Base-by-base conservation (phyloP, 164 flowering plant genomes). In the Warburgia ugandensis region DNA sequence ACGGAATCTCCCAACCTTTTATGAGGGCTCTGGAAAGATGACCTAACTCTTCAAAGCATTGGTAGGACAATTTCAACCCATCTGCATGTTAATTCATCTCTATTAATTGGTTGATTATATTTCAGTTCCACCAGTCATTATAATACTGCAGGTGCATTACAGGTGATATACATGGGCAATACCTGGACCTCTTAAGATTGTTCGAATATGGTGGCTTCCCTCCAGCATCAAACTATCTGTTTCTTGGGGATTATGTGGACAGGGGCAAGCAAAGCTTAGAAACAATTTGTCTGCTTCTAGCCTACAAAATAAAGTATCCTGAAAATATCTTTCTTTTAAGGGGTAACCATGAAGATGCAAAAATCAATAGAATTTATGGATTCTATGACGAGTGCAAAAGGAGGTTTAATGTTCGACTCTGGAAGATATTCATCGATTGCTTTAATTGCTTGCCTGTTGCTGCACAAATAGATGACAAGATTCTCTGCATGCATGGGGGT, bases 131-230 rank as follows among this genome's bases (percentile, higher is more conserved):
- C 5, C 25, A 8, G 27, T 43, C 3, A 20, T 20, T 23, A 6
- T 43, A 23, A 19, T 22, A 21, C 23, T 43, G 31, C 12, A 32
- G 25, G 11, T 16, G 7, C 44, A 27, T 62, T 54, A 20, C 69
- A 77, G 81, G 81, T 54, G 81, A 74, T 50, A 71, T 77, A 53
- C 81, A 77, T 56, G 81, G 81, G 6, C 78, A 77, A 55, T 77
- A 73, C 54, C 63, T 61, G 44, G 81, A 77, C 61, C 63, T 77
- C 7, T 36, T 77, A 29, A 71, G 81, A 55, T 47, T 77, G 6
- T 74, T 77, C 45, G 78, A 77, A 17, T 64, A 47, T 48, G 77
- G 78, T 11, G 81, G 81, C 36, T 77, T 56, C 47, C 81, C 81
- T 48, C 81, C 81, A 19, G 17, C 50, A 7, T 67, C 69, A 41